Percentiles rank a stretch among this genome's conserved stretches.
Evolutionary conservation across 2,329 filamentous ascomycete species (phyloP).

Genomic region (Ophiostoma populinum): DNA sequence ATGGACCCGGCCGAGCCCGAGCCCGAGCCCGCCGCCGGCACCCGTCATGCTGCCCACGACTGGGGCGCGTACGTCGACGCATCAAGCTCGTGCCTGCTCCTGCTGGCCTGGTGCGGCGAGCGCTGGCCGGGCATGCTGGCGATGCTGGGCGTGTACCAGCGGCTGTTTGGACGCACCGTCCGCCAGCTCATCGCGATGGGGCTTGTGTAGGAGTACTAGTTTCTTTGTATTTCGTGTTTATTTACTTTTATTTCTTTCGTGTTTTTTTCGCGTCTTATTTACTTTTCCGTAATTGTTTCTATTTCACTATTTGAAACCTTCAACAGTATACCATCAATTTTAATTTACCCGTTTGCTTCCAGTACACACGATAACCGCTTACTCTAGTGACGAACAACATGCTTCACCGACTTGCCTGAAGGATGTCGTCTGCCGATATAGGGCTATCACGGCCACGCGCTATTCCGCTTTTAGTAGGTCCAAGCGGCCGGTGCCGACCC

Average conservation of each 20-base stretch:
- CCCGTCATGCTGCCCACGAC: constrained; percentile 3
- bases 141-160: constrained; percentile 9
- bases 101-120: constrained; percentile 11
- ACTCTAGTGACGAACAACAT: too few relatives aligned
- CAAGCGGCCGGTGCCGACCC: too few relatives aligned
- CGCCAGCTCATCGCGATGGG: constrained; percentile 7
- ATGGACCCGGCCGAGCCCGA: constrained; percentile 8
- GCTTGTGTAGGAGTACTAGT: constrained; percentile 1
- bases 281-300: too few relatives aligned
- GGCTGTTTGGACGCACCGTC: constrained; percentile 5
- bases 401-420: not conserved
- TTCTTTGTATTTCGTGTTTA: too few relatives aligned
- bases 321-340: too few relatives aligned
- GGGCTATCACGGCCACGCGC: not conserved
- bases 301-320: too few relatives aligned
- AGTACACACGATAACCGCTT: too few relatives aligned
- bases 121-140: constrained; percentile 10
- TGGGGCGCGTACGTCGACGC: constrained; percentile 10
- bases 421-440: not conserved
- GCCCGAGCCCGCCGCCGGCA: not conserved
- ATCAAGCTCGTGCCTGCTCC: constrained; percentile 7
- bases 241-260: too few relatives aligned
- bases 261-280: too few relatives aligned
- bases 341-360: too few relatives aligned
- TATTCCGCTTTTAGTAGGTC: not conserved